phyloP scores from a whole-genome alignment of 2,329 filamentous ascomycete species.

The Apiospora malaysiana region DNA sequence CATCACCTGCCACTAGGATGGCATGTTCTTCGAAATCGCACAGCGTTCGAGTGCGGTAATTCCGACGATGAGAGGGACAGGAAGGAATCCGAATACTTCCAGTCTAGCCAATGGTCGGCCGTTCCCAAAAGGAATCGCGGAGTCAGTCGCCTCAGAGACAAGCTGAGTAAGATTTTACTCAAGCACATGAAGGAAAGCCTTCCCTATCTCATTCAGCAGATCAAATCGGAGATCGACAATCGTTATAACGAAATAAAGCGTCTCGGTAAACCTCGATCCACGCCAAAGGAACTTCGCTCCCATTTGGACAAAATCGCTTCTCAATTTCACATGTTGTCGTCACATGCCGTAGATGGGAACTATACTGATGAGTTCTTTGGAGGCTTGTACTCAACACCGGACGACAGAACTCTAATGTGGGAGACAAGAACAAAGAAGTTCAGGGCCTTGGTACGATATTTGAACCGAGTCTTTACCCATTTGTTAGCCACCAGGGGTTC shows the following conservation, averaged over 20 bases:
- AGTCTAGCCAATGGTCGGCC: constrained; percentile 35
- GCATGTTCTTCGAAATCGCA: constrained; percentile 53
- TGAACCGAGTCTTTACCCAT: background rate
- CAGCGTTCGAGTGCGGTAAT: constrained; percentile 36
- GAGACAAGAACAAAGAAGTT: too few species aligned
- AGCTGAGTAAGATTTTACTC: constrained; percentile 44
- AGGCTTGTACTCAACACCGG: constrained; percentile 25
- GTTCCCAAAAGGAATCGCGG: constrained; percentile 41
- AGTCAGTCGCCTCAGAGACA: constrained; percentile 42
- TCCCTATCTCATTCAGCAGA: constrained; percentile 36
- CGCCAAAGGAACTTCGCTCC: too few species aligned
- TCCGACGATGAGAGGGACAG: constrained; percentile 38
- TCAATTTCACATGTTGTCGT: constrained; percentile 17
- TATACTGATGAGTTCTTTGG: constrained; percentile 50
- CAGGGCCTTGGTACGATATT: too few species aligned
- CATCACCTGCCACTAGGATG: constrained; percentile 34
- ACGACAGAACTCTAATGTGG: too few species aligned
- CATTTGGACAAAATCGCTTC: constrained; percentile 35
- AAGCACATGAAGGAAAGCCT: constrained; percentile 37
- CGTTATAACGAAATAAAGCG: constrained; percentile 28
- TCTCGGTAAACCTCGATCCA: constrained; percentile 35
- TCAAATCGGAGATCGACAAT: constrained; percentile 31
- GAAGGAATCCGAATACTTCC: constrained; percentile 42
- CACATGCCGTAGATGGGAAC: constrained; percentile 45
- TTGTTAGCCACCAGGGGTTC: background rate